Evolutionary conservation across 805 yeast genomes (phyloP).

Genomic region (Metschnikowia anglica): DNA sequence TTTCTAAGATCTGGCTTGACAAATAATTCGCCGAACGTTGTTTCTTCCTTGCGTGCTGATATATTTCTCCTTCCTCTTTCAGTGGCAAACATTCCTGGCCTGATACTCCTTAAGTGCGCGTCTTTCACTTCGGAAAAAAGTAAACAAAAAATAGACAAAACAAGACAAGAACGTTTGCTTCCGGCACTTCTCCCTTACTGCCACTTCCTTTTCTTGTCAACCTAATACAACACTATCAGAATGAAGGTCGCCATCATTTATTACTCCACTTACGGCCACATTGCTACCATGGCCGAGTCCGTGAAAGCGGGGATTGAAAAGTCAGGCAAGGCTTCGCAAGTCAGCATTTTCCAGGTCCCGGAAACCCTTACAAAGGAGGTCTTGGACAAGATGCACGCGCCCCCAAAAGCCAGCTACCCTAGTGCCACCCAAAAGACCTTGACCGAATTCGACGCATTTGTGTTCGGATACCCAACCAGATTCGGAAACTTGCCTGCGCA

Average conservation of each 20-base stretch:
- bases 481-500: conserved; percentile 81
- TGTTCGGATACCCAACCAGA: conserved; percentile 86
- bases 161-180: not conserved
- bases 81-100: not conserved
- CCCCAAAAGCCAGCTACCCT: conserved; percentile 59
- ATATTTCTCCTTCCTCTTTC: not conserved
- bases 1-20: not conserved
- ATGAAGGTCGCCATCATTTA: conserved; percentile 22
- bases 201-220: too few species aligned
- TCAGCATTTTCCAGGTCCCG: conserved; percentile 73
- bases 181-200: too few species aligned
- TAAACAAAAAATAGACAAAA: not conserved
- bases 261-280: conserved; percentile 23
- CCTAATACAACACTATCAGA: not conserved
- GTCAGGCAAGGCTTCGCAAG: conserved; percentile 30
- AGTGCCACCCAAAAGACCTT: conserved; percentile 60
- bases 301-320: conserved; percentile 19
- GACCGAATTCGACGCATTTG: conserved; percentile 68
- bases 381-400: conserved; percentile 64
- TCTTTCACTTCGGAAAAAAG: not conserved
- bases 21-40: not conserved
- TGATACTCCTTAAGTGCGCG: not conserved
- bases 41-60: not conserved
- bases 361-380: conserved; percentile 71
- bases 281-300: conserved; percentile 20